Percentiles rank a stretch among this genome's conserved stretches.
These are phyloP conservation scores for Emergomyces pasteurianus DNA, from an alignment of 2,329 filamentous ascomycete genomes.

Conservation along the genomic window DNA sequence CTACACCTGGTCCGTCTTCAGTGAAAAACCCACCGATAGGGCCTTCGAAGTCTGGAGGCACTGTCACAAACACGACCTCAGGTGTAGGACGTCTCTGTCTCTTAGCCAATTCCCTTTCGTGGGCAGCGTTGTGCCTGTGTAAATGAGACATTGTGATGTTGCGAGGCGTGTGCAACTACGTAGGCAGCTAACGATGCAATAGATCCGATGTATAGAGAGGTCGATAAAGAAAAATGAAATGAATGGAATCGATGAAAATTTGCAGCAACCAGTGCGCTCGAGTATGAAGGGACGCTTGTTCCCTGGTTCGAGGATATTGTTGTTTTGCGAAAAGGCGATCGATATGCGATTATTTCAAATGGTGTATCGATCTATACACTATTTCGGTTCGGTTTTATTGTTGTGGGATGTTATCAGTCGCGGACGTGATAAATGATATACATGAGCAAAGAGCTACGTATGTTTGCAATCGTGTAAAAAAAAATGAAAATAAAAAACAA, in stretches of 20 bases:
- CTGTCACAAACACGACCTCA: constrained; percentile 40
- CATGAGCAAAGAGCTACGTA: background rate
- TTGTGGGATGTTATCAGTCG: background rate
- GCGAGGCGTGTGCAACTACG: background rate
- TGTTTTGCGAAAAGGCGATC: background rate
- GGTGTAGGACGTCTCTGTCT: constrained; percentile 1
- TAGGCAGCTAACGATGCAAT: background rate
- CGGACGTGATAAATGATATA: background rate
- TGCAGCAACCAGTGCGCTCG: constrained; percentile 10
- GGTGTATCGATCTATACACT: background rate
- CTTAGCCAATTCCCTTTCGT: background rate
- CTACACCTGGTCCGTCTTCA: constrained; percentile 14
- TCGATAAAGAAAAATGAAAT: background rate
- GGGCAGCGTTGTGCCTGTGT: constrained; percentile 6
- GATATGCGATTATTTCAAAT: background rate
- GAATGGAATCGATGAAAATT: background rate
- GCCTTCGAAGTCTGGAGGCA: constrained; percentile 41
- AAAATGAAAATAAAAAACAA: no score
- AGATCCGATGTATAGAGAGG: background rate
- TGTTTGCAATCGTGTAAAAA: background rate
- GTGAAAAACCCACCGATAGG: constrained; percentile 39
- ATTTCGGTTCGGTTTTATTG: background rate
- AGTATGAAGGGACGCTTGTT: background rate
- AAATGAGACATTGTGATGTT: constrained; percentile 6
- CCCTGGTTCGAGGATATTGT: background rate